Evolutionary conservation across 2,329 filamentous ascomycete species (phyloP), one percentile per base, ranked within the genome.

Genomic region (Colletotrichum somersetense): DNA sequence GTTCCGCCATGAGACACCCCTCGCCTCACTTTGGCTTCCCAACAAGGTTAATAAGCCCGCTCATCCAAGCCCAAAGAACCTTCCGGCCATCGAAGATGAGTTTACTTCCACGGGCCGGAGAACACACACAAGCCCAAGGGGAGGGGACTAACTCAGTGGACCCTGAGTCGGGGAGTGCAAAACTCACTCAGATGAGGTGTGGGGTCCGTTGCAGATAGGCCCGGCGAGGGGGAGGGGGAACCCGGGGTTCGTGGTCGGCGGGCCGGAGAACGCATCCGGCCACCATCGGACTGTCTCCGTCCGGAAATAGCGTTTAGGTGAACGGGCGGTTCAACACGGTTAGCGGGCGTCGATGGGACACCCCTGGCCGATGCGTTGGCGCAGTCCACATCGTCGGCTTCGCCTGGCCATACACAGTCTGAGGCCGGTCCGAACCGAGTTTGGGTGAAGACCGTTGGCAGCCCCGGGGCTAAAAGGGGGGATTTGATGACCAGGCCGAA

Each of bases 181-280:
- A 56, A 71, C 57, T 30, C 44, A 16, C 40, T 10, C 44, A n/a
- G 42, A 42, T 30, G 46, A 67, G 16, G 4, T 23, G n/a, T 38
- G 20, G 8, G 50, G 26, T 18, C 35, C 35, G 12, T 20, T n/a
- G 16, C 40, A 44, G 42, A 23, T 62, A 30, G 23, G 1, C 40
- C 44, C 35, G 64, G 35, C n/a, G 64, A 35, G 14, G 20, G 35
- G 52, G 44, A 38, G 14, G 57, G 30, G 30, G 30, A 30, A 8
- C 23, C 23, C 48, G 63, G 56, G 67, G 33, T 56, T 62, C 63
- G 63, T 61, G 44, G 63, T 71, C 67, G 50, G 67, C 46, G 44
- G 23, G 20, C 57, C 68, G 57, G 57, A 42, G 59, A 52, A 67
- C 42, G 56, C 20, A 48, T 67, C 56, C 62, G 62, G 38, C 48